Evolutionary conservation across 2,329 filamentous ascomycete genomes (phyloP), one percentile per base, ranked within the genome.

Genomic region (Arachnomyces sp.): DNA sequence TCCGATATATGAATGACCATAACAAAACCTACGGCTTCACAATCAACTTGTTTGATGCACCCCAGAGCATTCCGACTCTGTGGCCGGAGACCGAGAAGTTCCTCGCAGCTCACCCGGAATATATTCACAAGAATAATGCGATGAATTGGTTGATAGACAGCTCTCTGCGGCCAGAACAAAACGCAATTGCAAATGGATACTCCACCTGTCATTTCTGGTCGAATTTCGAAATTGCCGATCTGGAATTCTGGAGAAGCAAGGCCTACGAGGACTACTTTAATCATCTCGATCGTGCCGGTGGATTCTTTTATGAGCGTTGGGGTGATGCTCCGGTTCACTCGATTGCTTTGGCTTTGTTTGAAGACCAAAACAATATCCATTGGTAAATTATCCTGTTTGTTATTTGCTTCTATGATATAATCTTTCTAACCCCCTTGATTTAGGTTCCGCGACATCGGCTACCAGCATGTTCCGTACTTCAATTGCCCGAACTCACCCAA

Each of bases 21-120:
- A 95, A 98, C 73, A 95, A 96, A 68, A 96, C 90, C 3, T 98
- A 98, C 64, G 92, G 92, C 49, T 98, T 96, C 69, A 96, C 90
- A 48, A 93, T 98, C 69, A 95, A 87, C 65, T 79, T 98, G 32
- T 96, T 94, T 72, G 92, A 98, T 64, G 82, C 83, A 25, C 87
- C 92, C 9, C 74, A 86, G 55, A 90, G 85, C 31, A 86, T 98
- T 34, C 80, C 86, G 2, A 84, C 80, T 0, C 73, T 98, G 18
- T 98, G 92, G 92, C 90, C 92, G n/a, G 87, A 95, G 64, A 96
- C 90, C 0, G 71, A 82, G 50, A 89, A 92, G 62, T 98, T 96
- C 68, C 66, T 98, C 29, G 80, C 85, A 16, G 79, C 88, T 47
- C 84, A 95, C 55, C 84, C 86, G 1, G 78, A 87, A 38, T 84